These are phyloP conservation scores for Saccharomyces eubayanus DNA, from an alignment of 805 yeast species.

Conservation along the genomic window DNA sequence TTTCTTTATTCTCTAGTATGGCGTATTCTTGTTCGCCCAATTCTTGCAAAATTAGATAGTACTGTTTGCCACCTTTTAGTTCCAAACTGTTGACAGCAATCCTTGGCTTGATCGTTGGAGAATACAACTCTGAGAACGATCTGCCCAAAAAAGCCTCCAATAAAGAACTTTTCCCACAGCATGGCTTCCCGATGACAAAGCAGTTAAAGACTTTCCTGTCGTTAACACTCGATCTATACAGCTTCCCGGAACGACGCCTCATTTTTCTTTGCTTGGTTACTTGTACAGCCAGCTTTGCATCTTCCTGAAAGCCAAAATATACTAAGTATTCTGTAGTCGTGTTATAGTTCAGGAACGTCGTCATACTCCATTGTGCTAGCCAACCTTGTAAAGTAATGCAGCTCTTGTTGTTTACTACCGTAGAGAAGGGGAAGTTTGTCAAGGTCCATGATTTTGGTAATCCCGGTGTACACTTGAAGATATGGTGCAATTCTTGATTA, in stretches of 20 bases:
- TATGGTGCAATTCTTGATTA: constrained; percentile 54
- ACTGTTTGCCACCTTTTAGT: constrained; percentile 88
- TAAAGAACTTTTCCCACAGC: constrained; percentile 81
- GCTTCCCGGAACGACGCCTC: constrained; percentile 56
- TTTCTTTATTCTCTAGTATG: constrained; percentile 56
- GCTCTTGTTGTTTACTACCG: constrained; percentile 86
- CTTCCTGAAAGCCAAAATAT: constrained; percentile 75
- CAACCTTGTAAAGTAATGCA: constrained; percentile 92
- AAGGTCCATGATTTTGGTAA: constrained; percentile 82
- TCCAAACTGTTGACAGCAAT: constrained; percentile 90
- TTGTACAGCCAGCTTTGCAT: constrained; percentile 48
- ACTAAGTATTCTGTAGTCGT: constrained; percentile 85
- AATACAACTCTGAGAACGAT: constrained; percentile 57
- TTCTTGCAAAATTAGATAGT: constrained; percentile 85
- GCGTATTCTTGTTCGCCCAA: constrained; percentile 75
- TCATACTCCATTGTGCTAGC: constrained; percentile 98
- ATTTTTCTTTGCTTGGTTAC: constrained; percentile 74
- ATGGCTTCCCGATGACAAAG: constrained; percentile 74
- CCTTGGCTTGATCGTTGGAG: constrained; percentile 75
- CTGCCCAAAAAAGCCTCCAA: constrained; percentile 76
- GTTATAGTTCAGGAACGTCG: constrained; percentile 76
- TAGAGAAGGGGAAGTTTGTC: constrained; percentile 74
- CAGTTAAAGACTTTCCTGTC: constrained; percentile 93
- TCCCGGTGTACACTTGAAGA: constrained; percentile 90
- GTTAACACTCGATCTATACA: constrained; percentile 56